Evolutionary conservation across 2,329 filamentous ascomycete genomes (phyloP), one percentile per base, ranked within the genome.

Genomic region (Rutstroemia sp.): DNA sequence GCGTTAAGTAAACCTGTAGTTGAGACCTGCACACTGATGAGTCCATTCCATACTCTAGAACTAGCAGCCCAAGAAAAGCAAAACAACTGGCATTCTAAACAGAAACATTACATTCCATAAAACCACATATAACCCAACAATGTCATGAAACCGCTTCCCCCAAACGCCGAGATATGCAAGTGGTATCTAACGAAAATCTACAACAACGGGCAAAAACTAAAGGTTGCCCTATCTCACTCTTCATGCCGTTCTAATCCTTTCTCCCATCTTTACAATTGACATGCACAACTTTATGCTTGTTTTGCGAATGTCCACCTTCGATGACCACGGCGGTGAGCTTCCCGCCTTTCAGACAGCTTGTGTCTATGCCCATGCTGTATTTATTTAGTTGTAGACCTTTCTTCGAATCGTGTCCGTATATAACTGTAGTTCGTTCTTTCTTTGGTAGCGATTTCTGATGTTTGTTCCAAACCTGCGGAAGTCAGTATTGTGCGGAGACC

Each of bases 401-500:
- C 65, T 85, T 85, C 21, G 90, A 82, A 69, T 96, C 90, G 69
- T 97, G 92, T 5, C 92, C 92, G 71, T 95, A 96, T 57, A 95
- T 79, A 42, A 95, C 86, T 0, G 88, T 90, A 42, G 76, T 81
- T 9, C 80, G 75, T 23, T 68, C 54, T 23, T 66, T 57, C 41
- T 66, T 66, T 4, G 64, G 62, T 69, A 70, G 63, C 10, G 49
- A 55, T 50, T 69, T 66, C 64, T 85, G 79, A 56, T 71, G 70
- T 54, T 72, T 72, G 65, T 83, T 79, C 82, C 82, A 86, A 7
- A 74, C 72, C 64, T 85, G 23, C 59, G 53, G 6, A 52, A 46
- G 42, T 68, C 53, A 68, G 59, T 30, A 48, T 14, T 16, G 10
- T 16, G 5, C 14, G 2, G 7, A n/a, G 4, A 5, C 8, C n/a